Evolutionary conservation across 768 basidiomycete genomes (phyloP), one percentile per base, ranked within the genome.

Genomic region (Nidula microcarpa): DNA sequence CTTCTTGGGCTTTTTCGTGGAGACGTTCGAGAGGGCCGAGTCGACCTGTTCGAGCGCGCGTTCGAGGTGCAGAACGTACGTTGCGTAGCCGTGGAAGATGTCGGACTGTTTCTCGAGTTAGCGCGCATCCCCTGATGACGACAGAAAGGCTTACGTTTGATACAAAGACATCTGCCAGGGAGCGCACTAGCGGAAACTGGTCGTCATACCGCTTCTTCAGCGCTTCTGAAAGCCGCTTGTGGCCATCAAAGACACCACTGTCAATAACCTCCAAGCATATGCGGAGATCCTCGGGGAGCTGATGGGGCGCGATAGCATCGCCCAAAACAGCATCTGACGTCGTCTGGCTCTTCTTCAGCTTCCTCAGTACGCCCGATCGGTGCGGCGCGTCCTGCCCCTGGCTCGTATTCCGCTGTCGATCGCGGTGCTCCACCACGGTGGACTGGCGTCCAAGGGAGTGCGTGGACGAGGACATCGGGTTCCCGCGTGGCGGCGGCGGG

Each of bases 131-230:
- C 11, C 11, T 41, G 4, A 41, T 11, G 39, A 55, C 43, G 17
- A 11, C 47, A 56, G 49, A n/a, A 52, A 47, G 18, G 78, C 89
- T 70, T 66, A 96, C 94, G 72, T 92, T 93, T 8, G 87, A 82
- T 18, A 94, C 90, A 69, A 98, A 98, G n/a, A 98, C 92, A 61
- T 98, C 95, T 51, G 95, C 94, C 37, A 98, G 78, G 32, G 87
- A 90, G 50, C 95, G 79, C 35, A 98, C 95, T 35, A 98, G 79
- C 11, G 95, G 95, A 64, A 90, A 98, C 59, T 98, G 95, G 60
- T 97, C 93, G 52, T 96, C 94, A 57, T 98, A 98, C 41, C 94
- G 80, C 70, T 91, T 94, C 64, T 82, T 83, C 60, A 99, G 70
- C 17, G 89, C 90, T 49, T 90, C 89, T 50, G 86, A 89, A 34